Conservation (phyloP, 23 red algal species). For the Gracilaria gracilis region DNA sequence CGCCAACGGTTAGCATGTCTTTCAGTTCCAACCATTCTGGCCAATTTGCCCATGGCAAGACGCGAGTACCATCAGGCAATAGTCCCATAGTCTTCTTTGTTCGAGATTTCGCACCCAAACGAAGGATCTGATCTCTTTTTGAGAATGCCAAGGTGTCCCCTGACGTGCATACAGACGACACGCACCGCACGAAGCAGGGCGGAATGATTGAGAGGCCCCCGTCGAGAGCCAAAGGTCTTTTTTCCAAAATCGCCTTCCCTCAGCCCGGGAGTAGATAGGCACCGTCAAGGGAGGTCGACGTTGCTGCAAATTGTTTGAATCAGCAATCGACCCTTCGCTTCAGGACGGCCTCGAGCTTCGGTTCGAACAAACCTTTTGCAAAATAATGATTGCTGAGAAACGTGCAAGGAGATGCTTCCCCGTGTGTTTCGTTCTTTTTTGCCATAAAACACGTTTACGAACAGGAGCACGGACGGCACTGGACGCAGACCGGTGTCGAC, state of each 20-base stretch:
- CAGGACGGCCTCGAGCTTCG: neutral
- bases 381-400: conserved; percentile 13
- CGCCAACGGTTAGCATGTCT: conserved; percentile 19
- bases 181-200: neutral
- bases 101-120: neutral
- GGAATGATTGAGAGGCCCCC: neutral
- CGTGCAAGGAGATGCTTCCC: neutral
- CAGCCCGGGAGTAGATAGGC: neutral
- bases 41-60: conserved; percentile 70
- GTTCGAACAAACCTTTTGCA: neutral
- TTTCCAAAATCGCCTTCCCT: conserved; percentile 1
- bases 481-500: neutral
- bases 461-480: neutral
- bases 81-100: neutral
- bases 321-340: too few relatives aligned
- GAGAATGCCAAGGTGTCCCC: neutral
- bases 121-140: neutral
- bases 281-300: neutral
- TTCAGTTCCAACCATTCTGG: conserved; percentile 61
- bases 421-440: conserved; percentile 22
- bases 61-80: conserved; percentile 37
- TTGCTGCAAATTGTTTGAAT: neutral
- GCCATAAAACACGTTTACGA: conserved; percentile 12
- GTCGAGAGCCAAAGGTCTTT: neutral
- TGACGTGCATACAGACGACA: neutral